Conservation (phyloP, 345 rosid species). For the Citrus mangshanensis region DNA sequence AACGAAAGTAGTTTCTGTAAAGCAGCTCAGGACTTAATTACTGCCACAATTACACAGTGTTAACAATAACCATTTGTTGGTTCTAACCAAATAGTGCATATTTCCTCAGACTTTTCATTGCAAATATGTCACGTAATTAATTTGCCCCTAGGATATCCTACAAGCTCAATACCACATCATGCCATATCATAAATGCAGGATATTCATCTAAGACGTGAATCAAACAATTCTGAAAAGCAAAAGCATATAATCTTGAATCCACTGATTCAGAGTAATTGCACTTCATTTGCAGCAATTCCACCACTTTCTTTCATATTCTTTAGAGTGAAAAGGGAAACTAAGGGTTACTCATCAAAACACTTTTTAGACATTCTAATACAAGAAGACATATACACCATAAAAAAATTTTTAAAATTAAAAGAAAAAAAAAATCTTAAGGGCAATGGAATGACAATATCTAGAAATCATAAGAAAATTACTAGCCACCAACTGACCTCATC, state of each 20-base stretch:
- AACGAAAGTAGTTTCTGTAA: background rate
- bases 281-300: background rate
- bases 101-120: background rate
- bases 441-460: background rate
- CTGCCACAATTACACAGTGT: background rate
- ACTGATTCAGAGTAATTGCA: background rate
- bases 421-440: no score
- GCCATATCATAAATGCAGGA: background rate
- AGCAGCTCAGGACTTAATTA: background rate
- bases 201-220: background rate
- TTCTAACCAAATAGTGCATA: background rate
- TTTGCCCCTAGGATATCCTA: background rate
- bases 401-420: background rate
- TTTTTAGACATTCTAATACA: background rate
- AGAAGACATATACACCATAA: background rate
- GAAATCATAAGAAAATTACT: background rate
- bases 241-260: background rate
- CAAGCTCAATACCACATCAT: background rate
- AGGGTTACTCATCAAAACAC: no score
- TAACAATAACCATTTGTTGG: background rate
- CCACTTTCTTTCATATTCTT: background rate
- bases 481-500: slow-evolving; percentile 35
- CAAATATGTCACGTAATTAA: background rate
- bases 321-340: no score
- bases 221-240: background rate